Evolutionary conservation across 106 monocot genomes (phyloP).

Genomic region (Iris macrosiphon): DNA sequence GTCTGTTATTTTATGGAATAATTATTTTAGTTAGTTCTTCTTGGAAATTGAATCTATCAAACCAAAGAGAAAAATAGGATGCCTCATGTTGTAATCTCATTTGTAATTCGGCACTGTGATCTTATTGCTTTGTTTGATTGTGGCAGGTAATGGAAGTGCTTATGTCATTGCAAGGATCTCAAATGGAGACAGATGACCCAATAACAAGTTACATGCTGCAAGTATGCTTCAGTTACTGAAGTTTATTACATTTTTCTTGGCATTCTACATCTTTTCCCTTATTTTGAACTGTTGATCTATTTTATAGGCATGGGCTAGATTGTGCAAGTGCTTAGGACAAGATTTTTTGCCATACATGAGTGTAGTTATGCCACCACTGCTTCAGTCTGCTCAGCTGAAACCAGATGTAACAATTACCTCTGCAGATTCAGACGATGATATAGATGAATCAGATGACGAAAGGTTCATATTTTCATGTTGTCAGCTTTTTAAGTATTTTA

Average conservation of each 20-base stretch:
- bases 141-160: constrained; percentile 95
- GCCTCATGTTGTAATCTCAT: too few species aligned
- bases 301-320: constrained; percentile 88
- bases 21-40: too few species aligned
- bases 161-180: constrained; percentile 92
- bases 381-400: constrained; percentile 97
- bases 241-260: not conserved
- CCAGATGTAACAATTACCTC: constrained; percentile 95
- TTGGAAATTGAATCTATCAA: too few species aligned
- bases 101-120: too few species aligned
- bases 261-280: not conserved
- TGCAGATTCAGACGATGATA: constrained; percentile 86
- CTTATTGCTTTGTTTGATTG: not conserved
- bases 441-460: constrained; percentile 90
- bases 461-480: constrained; percentile 34
- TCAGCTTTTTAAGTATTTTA: not conserved
- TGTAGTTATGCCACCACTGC: constrained; percentile 96
- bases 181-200: constrained; percentile 91
- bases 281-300: not conserved
- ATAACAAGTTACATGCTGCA: constrained; percentile 97
- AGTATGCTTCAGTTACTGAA: constrained; percentile 24
- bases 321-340: constrained; percentile 98
- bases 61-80: too few species aligned
- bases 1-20: too few species aligned
- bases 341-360: constrained; percentile 99